Percentiles rank a stretch among this genome's conserved stretches.
Conservation (phyloP, 2,329 filamentous ascomycete species). For the Sporothrix sp. region DNA sequence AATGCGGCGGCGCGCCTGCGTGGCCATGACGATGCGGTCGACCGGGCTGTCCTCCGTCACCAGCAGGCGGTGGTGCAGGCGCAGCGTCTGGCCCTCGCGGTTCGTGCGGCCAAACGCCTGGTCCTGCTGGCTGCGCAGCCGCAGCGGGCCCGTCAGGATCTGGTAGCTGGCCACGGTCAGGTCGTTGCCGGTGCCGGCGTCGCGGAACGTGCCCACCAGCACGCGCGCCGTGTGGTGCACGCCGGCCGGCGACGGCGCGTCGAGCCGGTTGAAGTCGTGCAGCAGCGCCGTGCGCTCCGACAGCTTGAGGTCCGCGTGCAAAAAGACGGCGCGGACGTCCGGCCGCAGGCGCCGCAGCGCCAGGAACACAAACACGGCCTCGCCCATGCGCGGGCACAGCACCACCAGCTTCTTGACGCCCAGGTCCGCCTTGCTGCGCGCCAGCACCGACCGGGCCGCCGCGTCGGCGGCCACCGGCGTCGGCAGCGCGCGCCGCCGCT, state of each 20-base stretch:
- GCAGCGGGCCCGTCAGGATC: slow-evolving; percentile 19
- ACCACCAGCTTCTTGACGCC: slow-evolving; percentile 20
- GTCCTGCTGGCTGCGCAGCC: slow-evolving; percentile 18
- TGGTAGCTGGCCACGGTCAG: slow-evolving; percentile 19
- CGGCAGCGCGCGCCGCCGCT: slow-evolving; percentile 9
- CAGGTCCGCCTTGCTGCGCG: slow-evolving; percentile 7
- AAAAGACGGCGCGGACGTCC: slow-evolving; percentile 10
- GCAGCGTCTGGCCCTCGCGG: slow-evolving; percentile 19
- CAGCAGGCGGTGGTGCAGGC: slow-evolving; percentile 18
- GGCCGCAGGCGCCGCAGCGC: slow-evolving; percentile 17
- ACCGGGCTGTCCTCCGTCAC: slow-evolving; percentile 19
- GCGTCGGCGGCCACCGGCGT: background rate
- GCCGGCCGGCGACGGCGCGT: slow-evolving; percentile 3
- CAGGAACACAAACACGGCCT: slow-evolving; percentile 19
- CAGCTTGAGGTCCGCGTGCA: slow-evolving; percentile 17
- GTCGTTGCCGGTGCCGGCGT: slow-evolving; percentile 19
- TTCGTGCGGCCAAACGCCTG: slow-evolving; percentile 21
- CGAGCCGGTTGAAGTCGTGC: slow-evolving; percentile 15
- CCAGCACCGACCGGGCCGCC: slow-evolving; percentile 1
- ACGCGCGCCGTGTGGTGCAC: slow-evolving; percentile 8
- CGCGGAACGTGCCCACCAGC: slow-evolving; percentile 17
- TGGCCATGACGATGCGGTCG: slow-evolving; percentile 18
- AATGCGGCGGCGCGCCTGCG: slow-evolving; percentile 18
- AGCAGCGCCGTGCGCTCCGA: slow-evolving; percentile 17
- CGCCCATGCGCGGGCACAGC: slow-evolving; percentile 19